Evolutionary conservation across 805 yeast genomes (phyloP).

Genomic region (Metschnikowia borealis): DNA sequence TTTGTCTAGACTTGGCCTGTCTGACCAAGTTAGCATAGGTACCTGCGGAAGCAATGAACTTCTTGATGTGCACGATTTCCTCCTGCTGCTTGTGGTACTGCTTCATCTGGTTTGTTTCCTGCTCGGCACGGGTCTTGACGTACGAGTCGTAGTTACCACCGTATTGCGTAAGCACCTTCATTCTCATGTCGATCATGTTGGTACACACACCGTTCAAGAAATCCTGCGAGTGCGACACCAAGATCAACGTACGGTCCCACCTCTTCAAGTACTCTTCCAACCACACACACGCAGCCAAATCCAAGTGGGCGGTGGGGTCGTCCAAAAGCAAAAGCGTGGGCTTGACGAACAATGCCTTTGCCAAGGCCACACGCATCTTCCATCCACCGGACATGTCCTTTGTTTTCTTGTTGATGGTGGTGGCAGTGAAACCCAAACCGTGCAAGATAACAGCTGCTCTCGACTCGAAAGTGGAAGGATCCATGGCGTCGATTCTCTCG

Average conservation of each 20-base stretch:
- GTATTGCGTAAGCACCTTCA: constrained; percentile 65
- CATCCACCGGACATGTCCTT: constrained; percentile 99
- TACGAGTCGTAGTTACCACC: constrained; percentile 99
- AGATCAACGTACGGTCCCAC: constrained; percentile 87
- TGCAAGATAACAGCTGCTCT: constrained; percentile 93
- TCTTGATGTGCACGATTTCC: constrained; percentile 96
- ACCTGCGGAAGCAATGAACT: constrained; percentile 99
- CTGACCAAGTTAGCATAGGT: constrained; percentile 97
- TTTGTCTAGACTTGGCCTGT: constrained; percentile 99
- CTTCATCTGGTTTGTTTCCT: constrained; percentile 97
- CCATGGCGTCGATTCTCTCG: constrained; percentile 94
- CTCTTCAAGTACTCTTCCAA: constrained; percentile 94
- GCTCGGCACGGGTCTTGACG: constrained; percentile 88
- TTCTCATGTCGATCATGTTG: constrained; percentile 97
- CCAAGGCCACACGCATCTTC: constrained; percentile 99
- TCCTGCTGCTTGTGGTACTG: constrained; percentile 97
- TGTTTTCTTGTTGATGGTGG: constrained; percentile 87
- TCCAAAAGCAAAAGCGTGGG: constrained; percentile 92
- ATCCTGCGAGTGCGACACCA: constrained; percentile 98
- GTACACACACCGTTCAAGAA: constrained; percentile 98
- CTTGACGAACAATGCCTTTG: constrained; percentile 96
- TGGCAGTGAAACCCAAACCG: constrained; percentile 93
- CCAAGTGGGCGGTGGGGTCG: constrained; percentile 99
- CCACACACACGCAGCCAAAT: constrained; percentile 99
- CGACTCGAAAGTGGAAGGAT: constrained; percentile 91